These are phyloP conservation scores for Fusarium anguioides DNA, from an alignment of 2,329 filamentous ascomycete genomes.

Conservation along the genomic window DNA sequence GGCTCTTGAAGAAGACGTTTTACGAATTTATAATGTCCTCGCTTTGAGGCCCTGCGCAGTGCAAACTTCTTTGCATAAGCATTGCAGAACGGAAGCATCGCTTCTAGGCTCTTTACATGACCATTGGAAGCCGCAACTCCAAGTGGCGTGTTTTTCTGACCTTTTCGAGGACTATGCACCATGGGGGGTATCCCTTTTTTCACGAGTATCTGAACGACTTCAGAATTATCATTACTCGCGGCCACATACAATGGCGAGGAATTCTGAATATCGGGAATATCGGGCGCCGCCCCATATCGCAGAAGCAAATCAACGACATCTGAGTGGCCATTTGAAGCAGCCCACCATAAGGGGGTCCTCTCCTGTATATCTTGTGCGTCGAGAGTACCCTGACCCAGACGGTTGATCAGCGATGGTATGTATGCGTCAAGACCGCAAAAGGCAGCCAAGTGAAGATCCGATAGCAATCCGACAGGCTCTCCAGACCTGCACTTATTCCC, in stretches of 20 bases:
- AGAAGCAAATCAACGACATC: slow-evolving; percentile 36
- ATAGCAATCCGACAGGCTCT: neutral
- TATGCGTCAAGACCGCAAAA: slow-evolving; percentile 20
- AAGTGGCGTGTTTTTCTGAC: neutral
- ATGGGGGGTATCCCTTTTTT: slow-evolving; percentile 49
- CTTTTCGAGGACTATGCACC: neutral
- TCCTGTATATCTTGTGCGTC: neutral
- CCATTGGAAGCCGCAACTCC: slow-evolving; percentile 46
- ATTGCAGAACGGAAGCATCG: slow-evolving; percentile 45
- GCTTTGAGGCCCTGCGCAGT: slow-evolving; percentile 44
- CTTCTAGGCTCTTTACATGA: slow-evolving; percentile 43
- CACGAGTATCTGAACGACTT: slow-evolving; percentile 15
- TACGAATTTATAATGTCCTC: slow-evolving; percentile 36
- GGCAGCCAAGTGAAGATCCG: slow-evolving; percentile 26
- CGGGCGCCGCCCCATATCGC: slow-evolving; percentile 42
- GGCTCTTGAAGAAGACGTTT: slow-evolving; percentile 47
- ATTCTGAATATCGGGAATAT: slow-evolving; percentile 19
- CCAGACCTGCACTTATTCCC: neutral
- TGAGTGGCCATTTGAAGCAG: slow-evolving; percentile 39
- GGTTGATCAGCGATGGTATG: neutral
- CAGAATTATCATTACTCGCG: slow-evolving; percentile 30
- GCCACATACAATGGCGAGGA: slow-evolving; percentile 51
- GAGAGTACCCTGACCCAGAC: neutral
- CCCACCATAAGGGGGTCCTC: slow-evolving; percentile 33
- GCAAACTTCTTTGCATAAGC: slow-evolving; percentile 40